Percentiles rank a stretch among this genome's conserved stretches.
These are phyloP conservation scores for Colletotrichum sp. DNA, from an alignment of 2,329 filamentous ascomycete species.

Conservation along the genomic window DNA sequence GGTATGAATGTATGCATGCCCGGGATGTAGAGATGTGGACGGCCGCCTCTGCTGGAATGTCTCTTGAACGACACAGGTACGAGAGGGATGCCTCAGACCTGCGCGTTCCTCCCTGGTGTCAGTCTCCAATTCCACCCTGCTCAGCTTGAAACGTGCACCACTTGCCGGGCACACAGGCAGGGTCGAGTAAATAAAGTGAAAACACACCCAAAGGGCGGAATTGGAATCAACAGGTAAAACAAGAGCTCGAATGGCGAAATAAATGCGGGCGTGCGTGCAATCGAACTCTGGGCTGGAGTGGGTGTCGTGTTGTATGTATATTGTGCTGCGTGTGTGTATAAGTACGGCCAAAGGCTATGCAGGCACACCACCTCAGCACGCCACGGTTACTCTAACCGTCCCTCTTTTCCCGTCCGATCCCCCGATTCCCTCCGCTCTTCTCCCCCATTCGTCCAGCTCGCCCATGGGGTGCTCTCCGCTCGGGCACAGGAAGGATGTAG, in stretches of 20 bases:
- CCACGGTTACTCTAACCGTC: neutral
- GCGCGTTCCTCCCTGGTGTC: constrained; percentile 21
- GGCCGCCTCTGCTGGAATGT: constrained; percentile 12
- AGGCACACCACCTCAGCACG: neutral
- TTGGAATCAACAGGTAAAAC: neutral
- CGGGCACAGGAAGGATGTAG: neutral
- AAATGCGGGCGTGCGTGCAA: neutral
- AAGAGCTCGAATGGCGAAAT: neutral
- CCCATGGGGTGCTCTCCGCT: neutral
- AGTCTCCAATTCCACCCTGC: neutral
- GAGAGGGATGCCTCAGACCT: constrained; percentile 15
- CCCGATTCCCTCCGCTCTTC: constrained; percentile 12
- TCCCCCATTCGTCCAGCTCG: neutral
- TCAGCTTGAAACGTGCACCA: neutral
- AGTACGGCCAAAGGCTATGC: neutral
- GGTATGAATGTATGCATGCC: neutral
- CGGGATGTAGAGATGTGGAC: constrained; percentile 2
- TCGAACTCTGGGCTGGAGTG: neutral
- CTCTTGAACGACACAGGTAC: constrained; percentile 16
- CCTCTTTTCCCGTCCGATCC: constrained; percentile 6
- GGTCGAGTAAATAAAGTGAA: neutral
- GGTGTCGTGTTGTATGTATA: neutral
- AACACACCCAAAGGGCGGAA: neutral
- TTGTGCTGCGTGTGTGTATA: neutral
- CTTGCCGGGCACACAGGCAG: neutral